A percentile compares a stretch with the other conserved stretches of the same genome.
Evolutionary conservation across 2,329 filamentous ascomycete species (phyloP).

Genomic region (Fonsecaea monophora): DNA sequence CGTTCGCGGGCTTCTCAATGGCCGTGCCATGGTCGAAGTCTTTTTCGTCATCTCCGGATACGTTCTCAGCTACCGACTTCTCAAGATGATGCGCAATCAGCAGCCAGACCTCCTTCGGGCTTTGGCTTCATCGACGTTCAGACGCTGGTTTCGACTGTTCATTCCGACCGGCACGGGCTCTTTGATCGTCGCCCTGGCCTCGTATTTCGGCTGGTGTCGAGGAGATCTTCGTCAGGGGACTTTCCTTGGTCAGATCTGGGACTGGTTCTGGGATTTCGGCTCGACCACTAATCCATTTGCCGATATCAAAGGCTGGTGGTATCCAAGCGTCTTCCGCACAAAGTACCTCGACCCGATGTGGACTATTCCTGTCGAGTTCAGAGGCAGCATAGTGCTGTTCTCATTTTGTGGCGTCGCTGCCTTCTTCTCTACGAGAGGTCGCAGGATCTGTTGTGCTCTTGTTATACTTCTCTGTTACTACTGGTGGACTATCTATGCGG

Average conservation of each 20-base stretch:
- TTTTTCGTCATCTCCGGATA: constrained; percentile 59
- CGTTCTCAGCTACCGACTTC: constrained; percentile 52
- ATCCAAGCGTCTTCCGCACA: constrained; percentile 25
- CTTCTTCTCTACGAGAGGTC: constrained; percentile 19
- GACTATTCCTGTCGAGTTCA: constrained; percentile 57
- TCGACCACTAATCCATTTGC: constrained; percentile 30
- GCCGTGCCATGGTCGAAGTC: constrained; percentile 48
- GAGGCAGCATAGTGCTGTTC: constrained; percentile 47
- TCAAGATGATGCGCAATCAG: constrained; percentile 38
- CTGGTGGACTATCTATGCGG: constrained; percentile 28
- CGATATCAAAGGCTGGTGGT: constrained; percentile 32
- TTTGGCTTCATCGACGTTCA: constrained; percentile 49
- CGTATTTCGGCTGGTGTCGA: constrained; percentile 27
- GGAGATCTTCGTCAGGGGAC: constrained; percentile 12
- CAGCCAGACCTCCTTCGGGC: constrained; percentile 22
- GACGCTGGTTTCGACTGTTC: constrained; percentile 49
- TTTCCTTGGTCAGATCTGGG: constrained; percentile 31
- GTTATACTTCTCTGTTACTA: constrained; percentile 27
- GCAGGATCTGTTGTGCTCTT: constrained; percentile 13
- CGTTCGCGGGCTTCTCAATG: constrained; percentile 31
- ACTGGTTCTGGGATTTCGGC: constrained; percentile 30
- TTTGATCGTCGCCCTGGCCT: constrained; percentile 20
- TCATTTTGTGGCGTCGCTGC: constrained; percentile 27
- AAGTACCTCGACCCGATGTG: constrained; percentile 41
- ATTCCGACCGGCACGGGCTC: constrained; percentile 23